Evolutionary conservation across 1,284 basidiomycete species (phyloP).

Genomic region (Microbotryomycetes sp.): DNA sequence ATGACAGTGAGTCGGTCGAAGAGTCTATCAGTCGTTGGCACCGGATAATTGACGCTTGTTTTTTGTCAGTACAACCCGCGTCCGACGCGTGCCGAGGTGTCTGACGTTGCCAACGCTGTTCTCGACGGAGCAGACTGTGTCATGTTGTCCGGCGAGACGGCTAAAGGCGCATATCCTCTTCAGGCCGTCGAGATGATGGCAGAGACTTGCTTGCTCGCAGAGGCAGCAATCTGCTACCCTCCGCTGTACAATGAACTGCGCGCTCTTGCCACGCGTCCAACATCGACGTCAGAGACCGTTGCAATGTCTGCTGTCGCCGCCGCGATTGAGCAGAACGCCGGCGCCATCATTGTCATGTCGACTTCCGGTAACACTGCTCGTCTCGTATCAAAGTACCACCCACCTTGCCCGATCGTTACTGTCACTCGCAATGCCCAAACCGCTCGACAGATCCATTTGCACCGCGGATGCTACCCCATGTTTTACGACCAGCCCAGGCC

Average conservation of each 20-base stretch:
- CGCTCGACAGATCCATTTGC: constrained; percentile 90
- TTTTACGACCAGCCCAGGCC: constrained; percentile 91
- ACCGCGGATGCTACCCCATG: constrained; percentile 96
- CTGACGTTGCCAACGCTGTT: constrained; percentile 95
- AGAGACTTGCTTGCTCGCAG: constrained; percentile 90
- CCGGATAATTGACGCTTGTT: background rate
- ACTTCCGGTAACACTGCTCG: constrained; percentile 96
- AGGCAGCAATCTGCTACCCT: constrained; percentile 86
- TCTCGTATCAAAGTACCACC: constrained; percentile 93
- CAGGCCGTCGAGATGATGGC: constrained; percentile 98
- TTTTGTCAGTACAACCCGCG: constrained; percentile 68
- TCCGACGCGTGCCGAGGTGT: constrained; percentile 92
- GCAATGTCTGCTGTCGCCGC: constrained; percentile 90
- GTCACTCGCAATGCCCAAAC: constrained; percentile 96
- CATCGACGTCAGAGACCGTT: constrained; percentile 85
- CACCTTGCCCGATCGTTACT: constrained; percentile 86
- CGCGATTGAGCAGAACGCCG: constrained; percentile 85
- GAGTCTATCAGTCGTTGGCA: background rate
- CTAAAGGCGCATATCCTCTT: constrained; percentile 89
- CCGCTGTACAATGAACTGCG: constrained; percentile 81
- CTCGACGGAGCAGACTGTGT: constrained; percentile 96
- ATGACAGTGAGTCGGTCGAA: constrained; percentile 66
- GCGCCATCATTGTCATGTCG: constrained; percentile 91
- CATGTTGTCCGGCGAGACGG: constrained; percentile 97
- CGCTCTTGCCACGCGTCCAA: constrained; percentile 69